Conservation (phyloP, 345 rosid genomes). For the Dipteronia dyeriana region DNA sequence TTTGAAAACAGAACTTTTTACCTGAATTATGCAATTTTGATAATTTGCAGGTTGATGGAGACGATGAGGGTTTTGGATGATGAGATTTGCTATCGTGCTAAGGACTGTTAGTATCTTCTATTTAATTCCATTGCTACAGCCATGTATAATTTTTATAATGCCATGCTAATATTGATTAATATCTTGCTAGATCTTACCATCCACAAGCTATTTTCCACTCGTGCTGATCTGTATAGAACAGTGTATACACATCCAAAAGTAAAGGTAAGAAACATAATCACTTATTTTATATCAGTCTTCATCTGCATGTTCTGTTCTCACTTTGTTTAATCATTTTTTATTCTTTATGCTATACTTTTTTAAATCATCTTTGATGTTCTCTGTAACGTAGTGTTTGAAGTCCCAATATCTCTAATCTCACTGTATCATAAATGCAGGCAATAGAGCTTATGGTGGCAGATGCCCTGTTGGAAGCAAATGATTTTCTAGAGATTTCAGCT, state of each 20-base stretch:
- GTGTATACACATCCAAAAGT: conserved; percentile 95
- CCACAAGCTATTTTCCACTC: conserved; percentile 82
- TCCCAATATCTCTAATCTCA: conserved; percentile 7
- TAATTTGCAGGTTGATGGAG: conserved; percentile 75
- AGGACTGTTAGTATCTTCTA: conserved; percentile 73
- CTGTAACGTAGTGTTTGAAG: background rate
- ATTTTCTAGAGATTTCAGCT: conserved; percentile 60
- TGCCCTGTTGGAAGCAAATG: conserved; percentile 79
- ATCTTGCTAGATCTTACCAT: conserved; percentile 65
- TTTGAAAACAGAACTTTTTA: background rate
- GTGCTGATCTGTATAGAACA: conserved; percentile 94
- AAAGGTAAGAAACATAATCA: conserved; percentile 49
- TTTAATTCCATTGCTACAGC: conserved; percentile 16
- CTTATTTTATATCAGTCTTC: conserved; percentile 6
- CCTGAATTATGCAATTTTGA: conserved; percentile 21
- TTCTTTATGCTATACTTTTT: background rate
- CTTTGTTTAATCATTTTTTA: background rate
- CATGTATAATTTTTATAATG: conserved; percentile 5
- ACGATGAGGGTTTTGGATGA: conserved; percentile 82
- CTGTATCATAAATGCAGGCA: conserved; percentile 52
- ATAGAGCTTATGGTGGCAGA: conserved; percentile 90
- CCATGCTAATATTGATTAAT: conserved; percentile 21
- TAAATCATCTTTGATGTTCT: background rate
- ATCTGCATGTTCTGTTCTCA: conserved; percentile 14
- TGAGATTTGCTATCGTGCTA: conserved; percentile 94